Percentiles rank a stretch among this genome's conserved stretches.
phyloP scores from a whole-genome alignment of 2,329 filamentous ascomycete genomes.

The Proliferodiscus dingleyae region DNA sequence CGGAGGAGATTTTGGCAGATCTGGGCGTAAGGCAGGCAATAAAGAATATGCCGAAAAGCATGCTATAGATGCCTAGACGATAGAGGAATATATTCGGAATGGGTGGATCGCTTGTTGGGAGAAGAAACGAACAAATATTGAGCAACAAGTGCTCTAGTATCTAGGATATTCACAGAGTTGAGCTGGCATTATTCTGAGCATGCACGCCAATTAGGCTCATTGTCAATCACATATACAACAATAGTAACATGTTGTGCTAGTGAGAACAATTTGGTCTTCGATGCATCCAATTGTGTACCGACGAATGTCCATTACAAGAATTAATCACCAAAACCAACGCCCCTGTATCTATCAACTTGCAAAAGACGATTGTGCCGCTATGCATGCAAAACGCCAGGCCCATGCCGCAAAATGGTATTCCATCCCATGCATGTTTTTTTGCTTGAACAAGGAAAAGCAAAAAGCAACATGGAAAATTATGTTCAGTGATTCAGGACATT shows the following conservation, averaged over 20 bases:
- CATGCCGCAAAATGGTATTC: background rate
- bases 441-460: background rate
- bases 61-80: slow-evolving; percentile 49
- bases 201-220: no score
- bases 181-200: no score
- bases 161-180: no score
- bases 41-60: slow-evolving; percentile 78
- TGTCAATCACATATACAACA: background rate
- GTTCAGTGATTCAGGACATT: background rate
- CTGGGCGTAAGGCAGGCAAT: slow-evolving; percentile 79
- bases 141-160: no score
- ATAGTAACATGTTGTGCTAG: background rate
- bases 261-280: background rate
- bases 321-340: background rate
- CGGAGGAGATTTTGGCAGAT: slow-evolving; percentile 78
- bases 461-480: background rate
- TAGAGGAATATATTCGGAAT: background rate
- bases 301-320: background rate
- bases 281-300: background rate
- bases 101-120: background rate
- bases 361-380: slow-evolving; percentile 1
- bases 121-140: background rate
- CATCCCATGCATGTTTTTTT: slow-evolving; percentile 2
- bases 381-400: background rate
- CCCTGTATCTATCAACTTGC: background rate